A percentile compares a stretch with the other conserved stretches of the same genome.
Evolutionary conservation across 345 rosid species (phyloP).

Genomic region (Leavenworthia alabamica): DNA sequence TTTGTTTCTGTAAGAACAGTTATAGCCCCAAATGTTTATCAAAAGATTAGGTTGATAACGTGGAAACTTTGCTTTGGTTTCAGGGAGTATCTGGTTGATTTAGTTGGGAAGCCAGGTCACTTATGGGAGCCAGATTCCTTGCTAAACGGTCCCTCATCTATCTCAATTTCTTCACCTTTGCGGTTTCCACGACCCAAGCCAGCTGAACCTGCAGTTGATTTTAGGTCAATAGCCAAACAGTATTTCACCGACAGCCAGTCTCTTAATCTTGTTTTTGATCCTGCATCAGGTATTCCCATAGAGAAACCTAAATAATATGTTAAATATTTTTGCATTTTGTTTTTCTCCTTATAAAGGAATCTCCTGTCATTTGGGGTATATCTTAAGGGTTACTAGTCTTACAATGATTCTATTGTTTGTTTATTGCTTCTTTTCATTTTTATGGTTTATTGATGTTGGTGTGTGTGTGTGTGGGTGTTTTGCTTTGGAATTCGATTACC

Average conservation of each 20-base stretch:
- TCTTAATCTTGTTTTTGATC: slow-evolving; percentile 72
- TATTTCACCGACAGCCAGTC: slow-evolving; percentile 73
- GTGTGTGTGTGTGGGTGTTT: not conserved
- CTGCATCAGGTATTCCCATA: slow-evolving; percentile 57
- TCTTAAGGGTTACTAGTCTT: not conserved
- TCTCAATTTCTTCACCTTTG: slow-evolving; percentile 87
- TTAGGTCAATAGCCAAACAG: slow-evolving; percentile 79
- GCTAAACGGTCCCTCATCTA: slow-evolving; percentile 94
- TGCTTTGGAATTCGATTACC: not conserved
- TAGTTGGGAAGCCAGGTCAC: slow-evolving; percentile 85
- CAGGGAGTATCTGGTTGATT: slow-evolving; percentile 97
- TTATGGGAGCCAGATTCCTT: slow-evolving; percentile 89
- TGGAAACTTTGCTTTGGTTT: slow-evolving; percentile 29
- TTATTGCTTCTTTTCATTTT: not conserved
- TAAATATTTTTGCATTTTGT: not conserved
- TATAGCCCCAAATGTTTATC: not conserved
- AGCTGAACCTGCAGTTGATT: slow-evolving; percentile 64
- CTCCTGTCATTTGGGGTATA: not conserved
- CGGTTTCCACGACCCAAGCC: slow-evolving; percentile 79
- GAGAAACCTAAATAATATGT: not conserved
- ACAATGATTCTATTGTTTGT: not conserved
- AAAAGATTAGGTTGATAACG: slow-evolving; percentile 12
- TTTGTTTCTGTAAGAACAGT: not conserved
- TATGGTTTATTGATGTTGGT: slow-evolving; percentile 3
- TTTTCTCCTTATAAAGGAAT: not conserved